Conservation (phyloP, 352 stramenopile species). For the Pythium scleroteichum region DNA sequence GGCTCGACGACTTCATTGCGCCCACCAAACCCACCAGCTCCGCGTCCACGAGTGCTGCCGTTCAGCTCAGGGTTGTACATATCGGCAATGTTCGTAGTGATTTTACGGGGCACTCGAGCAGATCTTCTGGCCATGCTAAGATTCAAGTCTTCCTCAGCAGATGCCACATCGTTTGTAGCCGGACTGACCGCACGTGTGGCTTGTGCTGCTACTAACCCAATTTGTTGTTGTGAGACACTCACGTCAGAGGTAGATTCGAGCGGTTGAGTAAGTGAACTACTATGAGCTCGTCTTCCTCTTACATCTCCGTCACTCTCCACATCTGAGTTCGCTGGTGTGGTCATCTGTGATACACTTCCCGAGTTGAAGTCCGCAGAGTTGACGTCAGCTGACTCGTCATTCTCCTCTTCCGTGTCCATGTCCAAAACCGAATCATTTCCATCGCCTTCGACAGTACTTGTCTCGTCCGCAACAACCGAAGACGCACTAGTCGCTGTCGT, state of each 20-base stretch:
- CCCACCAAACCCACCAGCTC: conserved; percentile 19
- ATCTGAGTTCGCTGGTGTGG: conserved; percentile 68
- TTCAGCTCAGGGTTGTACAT: conserved; percentile 74
- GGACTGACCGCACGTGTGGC: not conserved
- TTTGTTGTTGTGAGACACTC: too few relatives aligned
- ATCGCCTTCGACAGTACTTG: conserved; percentile 16
- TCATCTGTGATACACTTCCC: conserved; percentile 57
- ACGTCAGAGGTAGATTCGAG: not conserved
- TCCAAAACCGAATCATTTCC: conserved; percentile 38
- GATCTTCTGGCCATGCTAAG: conserved; percentile 42
- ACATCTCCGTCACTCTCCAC: conserved; percentile 41
- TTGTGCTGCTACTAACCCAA: not conserved
- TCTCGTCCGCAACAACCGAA: conserved; percentile 14
- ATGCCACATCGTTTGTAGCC: not conserved
- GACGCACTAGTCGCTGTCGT: conserved; percentile 22
- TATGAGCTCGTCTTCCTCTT: not conserved
- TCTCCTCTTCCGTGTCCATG: conserved; percentile 60
- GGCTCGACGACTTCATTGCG: conserved; percentile 36
- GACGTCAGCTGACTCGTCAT: conserved; percentile 25
- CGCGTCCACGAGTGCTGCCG: conserved; percentile 29
- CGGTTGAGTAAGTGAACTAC: not conserved
- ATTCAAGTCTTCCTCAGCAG: conserved; percentile 21
- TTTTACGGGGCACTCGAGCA: conserved; percentile 70
- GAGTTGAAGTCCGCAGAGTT: conserved; percentile 46
- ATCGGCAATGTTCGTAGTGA: conserved; percentile 74